A percentile compares a stretch with the other conserved stretches of the same genome.
Conservation (phyloP, 2,329 filamentous ascomycete species). For the Dactylellina drechsleri region DNA sequence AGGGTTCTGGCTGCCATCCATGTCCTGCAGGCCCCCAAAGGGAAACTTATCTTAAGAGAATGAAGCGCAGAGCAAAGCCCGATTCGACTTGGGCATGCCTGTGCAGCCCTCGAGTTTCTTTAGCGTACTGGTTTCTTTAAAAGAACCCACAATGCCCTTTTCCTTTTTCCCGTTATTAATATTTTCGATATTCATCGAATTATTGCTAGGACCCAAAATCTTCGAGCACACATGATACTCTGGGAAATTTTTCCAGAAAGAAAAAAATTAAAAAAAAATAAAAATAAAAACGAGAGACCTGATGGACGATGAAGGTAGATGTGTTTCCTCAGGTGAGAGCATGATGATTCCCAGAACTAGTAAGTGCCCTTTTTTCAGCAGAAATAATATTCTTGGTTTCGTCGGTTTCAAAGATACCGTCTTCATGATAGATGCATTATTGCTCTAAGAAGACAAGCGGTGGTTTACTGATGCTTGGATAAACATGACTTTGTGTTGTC, state of each 20-base stretch:
- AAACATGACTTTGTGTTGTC: constrained; percentile 50
- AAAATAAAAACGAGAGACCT: neutral
- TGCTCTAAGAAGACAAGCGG: no score
- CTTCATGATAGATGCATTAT: neutral
- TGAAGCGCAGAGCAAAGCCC: constrained; percentile 36
- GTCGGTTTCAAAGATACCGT: constrained; percentile 2
- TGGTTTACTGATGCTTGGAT: constrained; percentile 3
- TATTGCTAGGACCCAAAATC: constrained; percentile 7
- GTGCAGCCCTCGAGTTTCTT: constrained; percentile 31
- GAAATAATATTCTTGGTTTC: neutral
- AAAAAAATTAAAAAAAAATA: no score
- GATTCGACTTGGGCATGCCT: constrained; percentile 31
- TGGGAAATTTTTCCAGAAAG: neutral
- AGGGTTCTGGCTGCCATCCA: constrained; percentile 51
- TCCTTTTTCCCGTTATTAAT: constrained; percentile 15
- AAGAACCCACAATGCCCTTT: constrained; percentile 44
- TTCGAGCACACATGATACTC: neutral
- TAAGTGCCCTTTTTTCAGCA: constrained; percentile 20
- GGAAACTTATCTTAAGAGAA: constrained; percentile 50
- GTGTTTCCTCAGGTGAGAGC: constrained; percentile 4
- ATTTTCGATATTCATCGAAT: constrained; percentile 15
- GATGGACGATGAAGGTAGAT: neutral
- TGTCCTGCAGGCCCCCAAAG: constrained; percentile 47
- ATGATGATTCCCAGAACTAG: constrained; percentile 7
- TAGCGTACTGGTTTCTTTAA: constrained; percentile 44